Evolutionary conservation across 768 basidiomycete genomes (phyloP), one percentile per base, ranked within the genome.

Genomic region (Amanita fuliginea): DNA sequence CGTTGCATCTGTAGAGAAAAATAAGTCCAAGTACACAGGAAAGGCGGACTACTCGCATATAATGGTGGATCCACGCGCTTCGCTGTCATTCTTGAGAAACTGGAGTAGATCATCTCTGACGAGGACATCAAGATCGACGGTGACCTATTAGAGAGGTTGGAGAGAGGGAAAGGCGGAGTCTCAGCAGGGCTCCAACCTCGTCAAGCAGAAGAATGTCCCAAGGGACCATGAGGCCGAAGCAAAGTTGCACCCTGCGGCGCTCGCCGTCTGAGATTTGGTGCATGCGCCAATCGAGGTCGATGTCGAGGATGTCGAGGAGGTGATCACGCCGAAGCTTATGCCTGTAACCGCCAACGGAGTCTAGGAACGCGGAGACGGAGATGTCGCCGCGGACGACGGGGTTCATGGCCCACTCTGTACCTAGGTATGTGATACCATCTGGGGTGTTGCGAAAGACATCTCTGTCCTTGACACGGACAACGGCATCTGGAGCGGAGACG

Each of bases 321-420:
- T 60, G 66, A 62, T 99, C 90, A 36, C 95, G 74, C 26, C 93
- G 76, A 56, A 82, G 84, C 63, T 95, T 95, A 68, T 97, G 78
- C 47, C 92, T 75, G 62, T 96, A 97, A 0, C 96, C 96, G 11
- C 96, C 96, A 4, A 99, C 90, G 14, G 91, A 94, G 63, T 99
- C 90, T n/a, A 99, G 71, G 65, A 99, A 99, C 42, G 80, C 73
- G n/a, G 87, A 81, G 3, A 99, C 96, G 28, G 82, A 71, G 53
- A 98, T 94, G 64, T 98, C 96, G 7, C 86, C 73, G 28, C 94
- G 78, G 10, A 98, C 94, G 51, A 97, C 95, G 1, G 94, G 92
- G 65, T 99, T 98, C 81, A 88, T 88, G 0, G 93, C 93, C 89
- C 95, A 97, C 67, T 98, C 94, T 1, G 94, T 98, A 18, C 94